Conservation (phyloP, 1,139 yeast species). For the Yamadazyma dushanensis region DNA sequence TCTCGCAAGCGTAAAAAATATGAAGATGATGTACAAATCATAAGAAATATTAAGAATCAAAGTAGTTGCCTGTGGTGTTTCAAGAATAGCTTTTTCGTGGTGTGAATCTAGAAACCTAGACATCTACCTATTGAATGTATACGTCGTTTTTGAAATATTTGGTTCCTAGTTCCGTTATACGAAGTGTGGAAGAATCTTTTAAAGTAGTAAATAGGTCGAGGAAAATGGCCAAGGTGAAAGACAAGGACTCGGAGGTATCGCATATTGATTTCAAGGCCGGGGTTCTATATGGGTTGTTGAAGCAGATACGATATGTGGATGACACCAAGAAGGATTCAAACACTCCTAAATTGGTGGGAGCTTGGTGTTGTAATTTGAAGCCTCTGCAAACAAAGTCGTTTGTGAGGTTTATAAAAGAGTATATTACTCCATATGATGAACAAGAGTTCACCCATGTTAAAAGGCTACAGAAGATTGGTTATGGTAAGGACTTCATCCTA, state of each 20-base stretch:
- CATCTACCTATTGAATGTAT: constrained; percentile 1
- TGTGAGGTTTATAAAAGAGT: constrained; percentile 27
- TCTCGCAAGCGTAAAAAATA: constrained; percentile 4
- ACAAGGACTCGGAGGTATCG: constrained; percentile 6
- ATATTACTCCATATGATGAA: constrained; percentile 27
- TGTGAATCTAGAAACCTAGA: neutral
- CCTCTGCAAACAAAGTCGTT: constrained; percentile 32
- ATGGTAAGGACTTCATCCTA: constrained; percentile 15
- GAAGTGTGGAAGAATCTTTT: constrained; percentile 7
- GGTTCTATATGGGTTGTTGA: constrained; percentile 45
- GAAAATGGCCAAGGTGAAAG: constrained; percentile 13
- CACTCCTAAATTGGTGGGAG: constrained; percentile 39
- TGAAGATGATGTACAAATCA: neutral
- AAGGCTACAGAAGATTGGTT: constrained; percentile 27
- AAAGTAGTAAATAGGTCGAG: constrained; percentile 9
- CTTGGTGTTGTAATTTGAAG: constrained; percentile 54
- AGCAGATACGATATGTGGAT: constrained; percentile 43
- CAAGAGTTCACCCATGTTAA: constrained; percentile 32
- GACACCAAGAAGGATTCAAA: constrained; percentile 22
- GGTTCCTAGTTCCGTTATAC: constrained; percentile 4
- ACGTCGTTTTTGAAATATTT: constrained; percentile 4
- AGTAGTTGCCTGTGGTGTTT: neutral
- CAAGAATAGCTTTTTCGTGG: neutral
- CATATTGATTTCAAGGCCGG: constrained; percentile 49
- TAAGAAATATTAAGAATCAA: neutral